Evolutionary conservation across 2,329 filamentous ascomycete genomes (phyloP).

Genomic region (Neoarthrinium moseri): DNA sequence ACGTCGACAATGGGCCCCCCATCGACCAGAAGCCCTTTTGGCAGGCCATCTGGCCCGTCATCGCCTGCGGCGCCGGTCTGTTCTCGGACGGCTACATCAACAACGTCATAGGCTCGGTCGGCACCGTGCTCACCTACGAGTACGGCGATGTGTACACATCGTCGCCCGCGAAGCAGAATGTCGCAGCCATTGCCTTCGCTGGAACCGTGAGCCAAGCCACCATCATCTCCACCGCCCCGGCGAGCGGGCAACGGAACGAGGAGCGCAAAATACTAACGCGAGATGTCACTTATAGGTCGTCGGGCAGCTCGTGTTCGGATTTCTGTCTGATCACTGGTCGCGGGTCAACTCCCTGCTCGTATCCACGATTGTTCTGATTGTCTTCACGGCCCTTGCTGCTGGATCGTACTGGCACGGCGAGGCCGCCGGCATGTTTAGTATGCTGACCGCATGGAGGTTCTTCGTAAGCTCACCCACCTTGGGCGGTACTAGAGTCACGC

Average conservation of each 20-base stretch:
- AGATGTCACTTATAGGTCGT: constrained; percentile 49
- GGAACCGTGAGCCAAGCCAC: constrained; percentile 52
- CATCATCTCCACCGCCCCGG: background rate
- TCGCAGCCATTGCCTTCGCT: constrained; percentile 80
- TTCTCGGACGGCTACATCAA: constrained; percentile 94
- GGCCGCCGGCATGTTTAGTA: constrained; percentile 70
- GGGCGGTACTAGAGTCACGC: background rate
- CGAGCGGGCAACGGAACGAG: background rate
- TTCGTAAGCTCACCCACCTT: constrained; percentile 52
- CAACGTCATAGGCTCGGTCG: constrained; percentile 86
- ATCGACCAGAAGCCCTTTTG: constrained; percentile 27
- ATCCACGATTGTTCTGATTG: constrained; percentile 78
- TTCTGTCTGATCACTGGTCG: constrained; percentile 79
- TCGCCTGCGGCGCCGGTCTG: constrained; percentile 85
- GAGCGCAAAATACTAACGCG: background rate
- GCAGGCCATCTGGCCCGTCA: constrained; percentile 59
- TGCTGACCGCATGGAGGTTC: constrained; percentile 80
- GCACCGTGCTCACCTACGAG: constrained; percentile 68
- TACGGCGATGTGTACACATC: constrained; percentile 69
- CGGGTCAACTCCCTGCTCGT: constrained; percentile 78
- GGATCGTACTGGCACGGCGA: constrained; percentile 75
- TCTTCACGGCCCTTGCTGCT: constrained; percentile 79
- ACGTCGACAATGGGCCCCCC: constrained; percentile 14
- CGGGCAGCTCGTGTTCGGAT: constrained; percentile 79
- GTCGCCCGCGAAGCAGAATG: constrained; percentile 70